Conservation (phyloP, 108 stramenopile species). For the Cyclotella baltica region DNA sequence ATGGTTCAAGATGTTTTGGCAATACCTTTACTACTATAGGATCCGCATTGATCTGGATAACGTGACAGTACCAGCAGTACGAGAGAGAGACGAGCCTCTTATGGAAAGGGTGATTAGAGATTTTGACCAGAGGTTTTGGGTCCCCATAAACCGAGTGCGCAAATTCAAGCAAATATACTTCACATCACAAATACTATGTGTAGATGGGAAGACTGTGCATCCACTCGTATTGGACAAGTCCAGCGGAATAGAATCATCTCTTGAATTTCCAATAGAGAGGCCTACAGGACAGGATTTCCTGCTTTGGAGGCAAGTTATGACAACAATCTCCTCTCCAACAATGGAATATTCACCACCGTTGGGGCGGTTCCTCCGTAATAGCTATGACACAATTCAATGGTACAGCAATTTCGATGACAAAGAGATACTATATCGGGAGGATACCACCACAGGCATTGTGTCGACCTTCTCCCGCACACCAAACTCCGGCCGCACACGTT, state of each 20-base stretch:
- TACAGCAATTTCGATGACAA: no score
- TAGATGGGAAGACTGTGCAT: neutral
- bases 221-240: neutral
- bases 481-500: no score
- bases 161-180: neutral
- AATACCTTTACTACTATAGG: neutral
- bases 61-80: neutral
- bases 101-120: neutral
- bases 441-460: no score
- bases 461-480: no score
- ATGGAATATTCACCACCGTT: neutral
- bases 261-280: neutral
- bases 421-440: no score
- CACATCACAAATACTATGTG: neutral
- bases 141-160: neutral
- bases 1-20: conserved; percentile 19
- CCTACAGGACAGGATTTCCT: neutral
- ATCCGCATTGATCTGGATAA: neutral
- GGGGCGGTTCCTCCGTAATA: neutral
- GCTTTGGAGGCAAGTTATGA: neutral
- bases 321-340: neutral
- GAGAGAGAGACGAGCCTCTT: neutral
- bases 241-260: neutral
- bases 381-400: no score
- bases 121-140: neutral